These are phyloP conservation scores for Trametes hirsuta DNA, from an alignment of 1,284 basidiomycete species.

Conservation along the genomic window DNA sequence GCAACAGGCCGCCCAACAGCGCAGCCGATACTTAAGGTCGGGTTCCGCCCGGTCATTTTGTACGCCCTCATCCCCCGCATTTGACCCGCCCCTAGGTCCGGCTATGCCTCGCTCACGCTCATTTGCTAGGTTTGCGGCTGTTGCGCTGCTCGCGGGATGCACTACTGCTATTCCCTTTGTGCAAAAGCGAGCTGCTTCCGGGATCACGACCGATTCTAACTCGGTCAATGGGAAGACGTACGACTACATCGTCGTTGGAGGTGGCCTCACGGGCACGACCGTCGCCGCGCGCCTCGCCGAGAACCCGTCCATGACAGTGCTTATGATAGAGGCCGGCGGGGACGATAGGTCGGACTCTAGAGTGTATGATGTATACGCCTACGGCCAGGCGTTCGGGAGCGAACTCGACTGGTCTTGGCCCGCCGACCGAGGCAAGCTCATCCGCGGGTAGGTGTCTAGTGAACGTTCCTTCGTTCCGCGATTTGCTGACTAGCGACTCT, in stretches of 20 bases:
- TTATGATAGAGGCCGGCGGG: conserved; percentile 62
- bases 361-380: conserved; percentile 54
- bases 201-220: conserved; percentile 9
- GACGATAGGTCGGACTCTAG: conserved; percentile 50
- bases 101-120: neutral
- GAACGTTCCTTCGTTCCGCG: neutral
- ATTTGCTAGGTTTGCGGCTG: neutral
- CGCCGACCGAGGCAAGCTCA: conserved; percentile 48
- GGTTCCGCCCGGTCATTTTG: neutral
- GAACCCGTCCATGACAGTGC: conserved; percentile 51
- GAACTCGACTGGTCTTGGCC: conserved; percentile 53
- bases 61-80: neutral
- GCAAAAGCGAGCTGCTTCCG: conserved; percentile 12
- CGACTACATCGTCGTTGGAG: conserved; percentile 73
- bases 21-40: neutral
- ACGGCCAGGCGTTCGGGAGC: conserved; percentile 48
- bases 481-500: neutral
- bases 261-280: conserved; percentile 63
- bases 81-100: neutral
- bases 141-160: neutral
- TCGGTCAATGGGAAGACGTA: conserved; percentile 40
- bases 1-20: neutral
- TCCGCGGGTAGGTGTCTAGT: conserved; percentile 44
- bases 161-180: neutral
- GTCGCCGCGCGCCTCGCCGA: conserved; percentile 66